Base-by-base conservation (phyloP, 306 rosid genomes). In the Cucumis melo region DNA sequence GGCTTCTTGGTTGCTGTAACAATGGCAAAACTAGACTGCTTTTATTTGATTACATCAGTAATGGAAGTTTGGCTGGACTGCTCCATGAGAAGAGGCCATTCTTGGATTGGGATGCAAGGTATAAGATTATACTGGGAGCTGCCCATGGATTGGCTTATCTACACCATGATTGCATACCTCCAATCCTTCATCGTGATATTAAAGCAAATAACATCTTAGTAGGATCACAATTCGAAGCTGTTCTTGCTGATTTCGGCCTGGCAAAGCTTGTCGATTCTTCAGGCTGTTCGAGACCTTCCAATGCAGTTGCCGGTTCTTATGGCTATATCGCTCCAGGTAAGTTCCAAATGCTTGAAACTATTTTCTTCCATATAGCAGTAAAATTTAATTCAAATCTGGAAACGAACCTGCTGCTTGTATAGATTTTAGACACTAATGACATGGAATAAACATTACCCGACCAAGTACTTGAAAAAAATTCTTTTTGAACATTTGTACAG, bases 41-140 rank as follows among this genome's bases (percentile, higher is more conserved):
- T 57, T 64, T 93, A 85, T 93, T 93, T 83, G 98, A 93, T 85
- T 93, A 85, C 72, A 93, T 93, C 75, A 83, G 89, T 50, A 91
- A 93, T 60, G 98, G 98, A 36, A 91, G 97, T 83, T 85, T 93
- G 82, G 80, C 79, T 39, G 86, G 87, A 32, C 58, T 90, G 79
- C 94, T 93, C 77, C 98, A 93, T 72, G 93, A 90, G 62, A 91
- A 84, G 82, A 88, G 89, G 83, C 38, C 86, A 80, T 91, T 93
- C 87, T 90, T 93, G 91, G 97, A 91, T 56, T 93, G 98, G 98
- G 97, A 93, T 84, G 88, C 93, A 75, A 87, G 98, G 87, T 91
- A 91, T 64, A 88, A 89, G 81, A 93, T 93, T 76, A 71, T 89
- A 64, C 78, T 93, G 3, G 98, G 98, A 85, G 83, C 92, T 74